These are phyloP conservation scores for Candida yuanshanica DNA, from an alignment of 805 yeast species.

Conservation along the genomic window DNA sequence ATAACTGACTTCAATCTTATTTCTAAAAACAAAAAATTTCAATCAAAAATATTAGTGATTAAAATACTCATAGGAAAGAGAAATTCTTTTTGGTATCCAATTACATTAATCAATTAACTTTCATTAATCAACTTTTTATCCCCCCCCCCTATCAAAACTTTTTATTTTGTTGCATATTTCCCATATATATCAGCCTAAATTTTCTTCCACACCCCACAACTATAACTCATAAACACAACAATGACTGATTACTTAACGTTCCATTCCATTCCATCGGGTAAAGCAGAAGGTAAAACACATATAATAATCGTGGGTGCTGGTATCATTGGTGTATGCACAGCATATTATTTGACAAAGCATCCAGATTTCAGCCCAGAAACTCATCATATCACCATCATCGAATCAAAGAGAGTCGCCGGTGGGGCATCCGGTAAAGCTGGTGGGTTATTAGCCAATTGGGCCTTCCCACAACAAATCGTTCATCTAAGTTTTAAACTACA, in stretches of 20 bases:
- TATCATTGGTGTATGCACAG: conserved; percentile 92
- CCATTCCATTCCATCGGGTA: conserved; percentile 23
- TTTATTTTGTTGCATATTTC: too few species aligned
- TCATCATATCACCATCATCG: conserved; percentile 79
- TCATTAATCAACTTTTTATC: too few species aligned
- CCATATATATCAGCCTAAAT: too few species aligned
- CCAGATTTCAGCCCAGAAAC: conserved; percentile 68
- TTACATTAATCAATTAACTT: too few species aligned
- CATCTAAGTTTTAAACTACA: conserved; percentile 84
- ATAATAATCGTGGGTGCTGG: conserved; percentile 92
- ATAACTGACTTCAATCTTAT: too few species aligned
- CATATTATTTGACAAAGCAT: conserved; percentile 81
- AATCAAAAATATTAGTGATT: too few species aligned
- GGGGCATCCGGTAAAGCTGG: conserved; percentile 99
- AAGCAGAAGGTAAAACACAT: conserved; percentile 55
- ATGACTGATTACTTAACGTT: conserved; percentile 17
- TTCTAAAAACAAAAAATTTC: too few species aligned
- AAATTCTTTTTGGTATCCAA: too few species aligned
- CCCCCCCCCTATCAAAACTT: too few species aligned
- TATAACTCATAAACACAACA: too few species aligned
- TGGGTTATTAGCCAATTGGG: conserved; percentile 91
- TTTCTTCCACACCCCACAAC: too few species aligned
- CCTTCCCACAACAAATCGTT: conserved; percentile 92
- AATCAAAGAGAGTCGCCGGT: conserved; percentile 89
- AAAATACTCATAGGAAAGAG: too few species aligned